These are phyloP conservation scores for Penicillium simplicissimum DNA, from an alignment of 495 filamentous ascomycete species.

Conservation along the genomic window DNA sequence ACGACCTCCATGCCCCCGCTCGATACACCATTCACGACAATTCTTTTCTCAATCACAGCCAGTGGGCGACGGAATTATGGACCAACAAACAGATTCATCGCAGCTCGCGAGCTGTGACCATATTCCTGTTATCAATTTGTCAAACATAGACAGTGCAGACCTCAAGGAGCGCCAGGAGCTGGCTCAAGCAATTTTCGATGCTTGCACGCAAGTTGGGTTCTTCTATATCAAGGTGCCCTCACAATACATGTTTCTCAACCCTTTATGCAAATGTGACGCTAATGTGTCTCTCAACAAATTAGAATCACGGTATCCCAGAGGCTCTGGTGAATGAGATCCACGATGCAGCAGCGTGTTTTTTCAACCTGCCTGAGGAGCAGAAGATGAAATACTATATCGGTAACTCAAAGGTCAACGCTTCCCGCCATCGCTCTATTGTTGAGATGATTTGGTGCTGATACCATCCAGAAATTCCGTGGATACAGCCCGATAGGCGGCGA, in stretches of 20 bases:
- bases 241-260: conserved; percentile 7
- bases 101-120: conserved; percentile 27
- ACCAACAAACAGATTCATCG: conserved; percentile 2
- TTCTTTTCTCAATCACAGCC: not conserved
- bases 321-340: conserved; percentile 40
- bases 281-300: not conserved
- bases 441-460: not conserved
- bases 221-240: conserved; percentile 50
- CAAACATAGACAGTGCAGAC: conserved; percentile 29
- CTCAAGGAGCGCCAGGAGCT: conserved; percentile 35
- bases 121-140: conserved; percentile 45
- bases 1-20: not conserved
- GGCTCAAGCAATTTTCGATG: conserved; percentile 43
- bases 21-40: not conserved
- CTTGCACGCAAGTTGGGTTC: conserved; percentile 56
- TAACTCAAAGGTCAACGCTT: conserved; percentile 32
- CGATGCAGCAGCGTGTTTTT: conserved; percentile 44
- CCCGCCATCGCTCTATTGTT: not conserved
- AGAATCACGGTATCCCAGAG: conserved; percentile 42
- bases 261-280: not conserved
- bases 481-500: conserved; percentile 34
- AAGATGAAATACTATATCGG: conserved; percentile 47
- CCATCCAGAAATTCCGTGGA: conserved; percentile 34
- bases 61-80: not conserved
- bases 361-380: conserved; percentile 47